Conservation (phyloP, 495 filamentous ascomycete genomes). For the Tuber brumale region DNA sequence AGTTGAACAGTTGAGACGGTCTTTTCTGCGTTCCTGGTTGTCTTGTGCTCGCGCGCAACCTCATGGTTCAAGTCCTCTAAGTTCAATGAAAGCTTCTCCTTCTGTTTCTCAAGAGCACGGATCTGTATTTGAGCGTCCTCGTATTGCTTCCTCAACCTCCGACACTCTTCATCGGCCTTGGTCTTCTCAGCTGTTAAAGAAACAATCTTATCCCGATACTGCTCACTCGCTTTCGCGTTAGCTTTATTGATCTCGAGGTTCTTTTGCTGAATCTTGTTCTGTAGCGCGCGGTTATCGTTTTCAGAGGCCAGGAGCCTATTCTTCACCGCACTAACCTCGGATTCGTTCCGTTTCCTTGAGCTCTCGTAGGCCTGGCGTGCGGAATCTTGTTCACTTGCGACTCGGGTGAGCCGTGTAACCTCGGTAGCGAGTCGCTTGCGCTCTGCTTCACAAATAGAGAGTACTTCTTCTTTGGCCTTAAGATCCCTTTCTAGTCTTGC, state of each 20-base stretch:
- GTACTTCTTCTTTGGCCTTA: slow-evolving; percentile 60
- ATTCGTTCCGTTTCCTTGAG: slow-evolving; percentile 58
- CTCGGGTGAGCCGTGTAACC: slow-evolving; percentile 71
- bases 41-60: slow-evolving; percentile 81
- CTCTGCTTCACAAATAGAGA: slow-evolving; percentile 69
- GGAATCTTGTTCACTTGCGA: slow-evolving; percentile 85
- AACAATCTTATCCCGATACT: slow-evolving; percentile 67
- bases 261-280: slow-evolving; percentile 97
- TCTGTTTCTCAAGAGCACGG: slow-evolving; percentile 85
- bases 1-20: slow-evolving; percentile 71
- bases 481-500: slow-evolving; percentile 70
- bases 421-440: slow-evolving; percentile 64
- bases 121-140: slow-evolving; percentile 79
- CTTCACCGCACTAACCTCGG: slow-evolving; percentile 87
- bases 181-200: slow-evolving; percentile 77
- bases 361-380: slow-evolving; percentile 62
- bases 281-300: slow-evolving; percentile 89
- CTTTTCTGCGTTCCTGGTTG: slow-evolving; percentile 84
- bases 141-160: slow-evolving; percentile 74
- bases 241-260: slow-evolving; percentile 92
- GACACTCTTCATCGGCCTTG: slow-evolving; percentile 75
- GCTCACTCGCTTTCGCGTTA: slow-evolving; percentile 76
- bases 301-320: slow-evolving; percentile 87
- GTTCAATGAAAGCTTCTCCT: slow-evolving; percentile 83
- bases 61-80: slow-evolving; percentile 94